phyloP scores from a whole-genome alignment of 2,329 filamentous ascomycete species.

The Fusarium sp. region DNA sequence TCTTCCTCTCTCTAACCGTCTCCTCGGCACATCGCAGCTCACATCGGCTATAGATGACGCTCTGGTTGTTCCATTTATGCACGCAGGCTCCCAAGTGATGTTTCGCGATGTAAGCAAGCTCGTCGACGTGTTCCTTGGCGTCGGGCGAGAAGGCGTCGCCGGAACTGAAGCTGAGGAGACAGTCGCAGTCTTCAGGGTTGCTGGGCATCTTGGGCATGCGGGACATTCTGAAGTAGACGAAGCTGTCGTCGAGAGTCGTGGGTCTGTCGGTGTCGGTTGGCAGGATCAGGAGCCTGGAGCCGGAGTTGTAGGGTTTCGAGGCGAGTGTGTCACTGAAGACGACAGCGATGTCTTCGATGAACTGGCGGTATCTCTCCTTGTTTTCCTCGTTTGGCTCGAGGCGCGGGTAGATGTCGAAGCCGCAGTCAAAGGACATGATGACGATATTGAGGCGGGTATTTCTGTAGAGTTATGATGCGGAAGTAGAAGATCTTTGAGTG shows the following conservation, averaged over 20 bases:
- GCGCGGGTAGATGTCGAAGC: constrained; percentile 19
- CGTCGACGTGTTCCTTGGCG: background rate
- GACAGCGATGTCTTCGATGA: background rate
- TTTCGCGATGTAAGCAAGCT: background rate
- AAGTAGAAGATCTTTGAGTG: background rate
- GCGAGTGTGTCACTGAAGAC: background rate
- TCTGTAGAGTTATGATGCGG: background rate
- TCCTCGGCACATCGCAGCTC: constrained; percentile 5
- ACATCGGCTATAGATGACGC: background rate
- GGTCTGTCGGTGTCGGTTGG: background rate
- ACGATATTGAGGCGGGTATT: too few relatives aligned
- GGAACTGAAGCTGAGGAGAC: constrained; percentile 13
- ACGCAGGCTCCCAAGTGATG: constrained; percentile 1
- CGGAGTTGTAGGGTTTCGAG: background rate
- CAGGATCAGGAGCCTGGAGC: background rate
- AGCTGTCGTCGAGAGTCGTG: background rate
- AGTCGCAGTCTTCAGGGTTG: constrained; percentile 1
- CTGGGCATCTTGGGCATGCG: constrained; percentile 1
- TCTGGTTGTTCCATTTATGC: constrained; percentile 3
- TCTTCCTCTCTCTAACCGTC: background rate
- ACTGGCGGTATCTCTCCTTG: background rate
- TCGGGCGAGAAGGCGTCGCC: background rate
- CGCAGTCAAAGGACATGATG: constrained; percentile 7
- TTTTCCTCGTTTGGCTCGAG: background rate
- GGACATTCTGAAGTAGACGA: constrained; percentile 5